phyloP scores from a whole-genome alignment of 176 grass and related monocot species.

The Tillandsia leiboldiana region DNA sequence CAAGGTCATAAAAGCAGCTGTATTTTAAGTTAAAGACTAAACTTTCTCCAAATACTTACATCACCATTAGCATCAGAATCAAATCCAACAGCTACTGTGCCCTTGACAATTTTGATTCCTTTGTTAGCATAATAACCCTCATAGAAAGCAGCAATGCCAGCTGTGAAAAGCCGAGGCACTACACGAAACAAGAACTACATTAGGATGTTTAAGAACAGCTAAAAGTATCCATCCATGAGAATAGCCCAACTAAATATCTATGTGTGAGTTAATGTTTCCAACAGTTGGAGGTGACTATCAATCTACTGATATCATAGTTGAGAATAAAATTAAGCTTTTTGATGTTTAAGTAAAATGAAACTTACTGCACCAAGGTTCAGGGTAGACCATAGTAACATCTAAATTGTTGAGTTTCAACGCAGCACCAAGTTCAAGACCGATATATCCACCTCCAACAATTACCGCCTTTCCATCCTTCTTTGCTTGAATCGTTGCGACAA shows the following conservation, averaged over 20 bases:
- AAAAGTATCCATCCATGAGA: neutral
- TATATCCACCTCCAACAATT: slow-evolving; percentile 91
- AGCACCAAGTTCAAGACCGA: slow-evolving; percentile 87
- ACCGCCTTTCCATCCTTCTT: slow-evolving; percentile 92
- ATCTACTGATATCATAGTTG: neutral
- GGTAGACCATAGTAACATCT: slow-evolving; percentile 97
- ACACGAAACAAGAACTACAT: slow-evolving; percentile 23
- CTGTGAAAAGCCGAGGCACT: slow-evolving; percentile 93
- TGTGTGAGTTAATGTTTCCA: neutral
- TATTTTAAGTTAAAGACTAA: neutral
- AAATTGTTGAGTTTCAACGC: slow-evolving; percentile 63
- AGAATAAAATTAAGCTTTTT: neutral
- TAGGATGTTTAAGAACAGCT: neutral
- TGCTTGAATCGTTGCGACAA: slow-evolving; percentile 71
- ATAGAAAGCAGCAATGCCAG: slow-evolving; percentile 78
- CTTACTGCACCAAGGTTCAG: slow-evolving; percentile 99
- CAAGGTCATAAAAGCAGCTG: neutral
- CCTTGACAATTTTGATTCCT: slow-evolving; percentile 79
- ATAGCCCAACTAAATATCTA: neutral
- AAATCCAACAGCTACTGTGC: slow-evolving; percentile 75
- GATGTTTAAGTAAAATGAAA: slow-evolving; percentile 15
- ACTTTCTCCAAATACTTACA: slow-evolving; percentile 38
- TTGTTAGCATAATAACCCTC: slow-evolving; percentile 93
- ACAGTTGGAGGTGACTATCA: neutral
- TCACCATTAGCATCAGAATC: slow-evolving; percentile 66